Base-by-base conservation (phyloP, 2,329 filamentous ascomycete species). In the Cryphonectria parasitica region DNA sequence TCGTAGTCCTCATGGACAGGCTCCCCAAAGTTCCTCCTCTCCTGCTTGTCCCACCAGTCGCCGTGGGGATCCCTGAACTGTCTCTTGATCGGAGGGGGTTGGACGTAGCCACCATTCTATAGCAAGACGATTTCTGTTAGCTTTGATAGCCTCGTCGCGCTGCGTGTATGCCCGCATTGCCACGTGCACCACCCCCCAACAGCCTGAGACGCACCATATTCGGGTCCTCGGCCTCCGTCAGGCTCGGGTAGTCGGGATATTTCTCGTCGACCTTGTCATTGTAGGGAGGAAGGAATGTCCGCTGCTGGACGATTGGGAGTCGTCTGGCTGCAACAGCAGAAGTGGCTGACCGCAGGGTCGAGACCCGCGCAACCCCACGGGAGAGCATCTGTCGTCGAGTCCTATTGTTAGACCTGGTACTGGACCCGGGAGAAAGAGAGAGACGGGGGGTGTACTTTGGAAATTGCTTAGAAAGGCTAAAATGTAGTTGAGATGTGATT, bases 21-120 rank as follows among this genome's bases (percentile, higher is more conserved):
- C 83, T 99, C 97, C 82, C 95, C 95, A 80, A 93, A 98, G 87
- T 99, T 98, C 78, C 96, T 90, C 80, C 95, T 91, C 82, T 98
- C 96, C 84, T 99, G 96, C 82, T 94, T 92, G 83, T 99, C 95
- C 93, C 94, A 98, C 94, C 94, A 99, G 79, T 93, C 91, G 79
- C 83, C 95, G 80, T 98, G 89, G 49, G 97, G 96, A 82, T 98
- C 96, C 80, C 96, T 93, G 84, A 94, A 92, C 81, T 94, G 91
- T 76, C 95, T 92, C 87, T 97, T 98, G 82, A 95, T 85, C 68
- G 87, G 83, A 19, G 90, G 89, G 71, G 93, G 92, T 83, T 95
- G 94, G 78, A 92, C 87, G 81, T 94, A 96, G 81, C 91, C 92
- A 78, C 93, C 93, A 82, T 95, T 97, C 92, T 95, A 74, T 68